These are phyloP conservation scores for Sporothrix protearum DNA, from an alignment of 2,329 filamentous ascomycete species.

Conservation along the genomic window DNA sequence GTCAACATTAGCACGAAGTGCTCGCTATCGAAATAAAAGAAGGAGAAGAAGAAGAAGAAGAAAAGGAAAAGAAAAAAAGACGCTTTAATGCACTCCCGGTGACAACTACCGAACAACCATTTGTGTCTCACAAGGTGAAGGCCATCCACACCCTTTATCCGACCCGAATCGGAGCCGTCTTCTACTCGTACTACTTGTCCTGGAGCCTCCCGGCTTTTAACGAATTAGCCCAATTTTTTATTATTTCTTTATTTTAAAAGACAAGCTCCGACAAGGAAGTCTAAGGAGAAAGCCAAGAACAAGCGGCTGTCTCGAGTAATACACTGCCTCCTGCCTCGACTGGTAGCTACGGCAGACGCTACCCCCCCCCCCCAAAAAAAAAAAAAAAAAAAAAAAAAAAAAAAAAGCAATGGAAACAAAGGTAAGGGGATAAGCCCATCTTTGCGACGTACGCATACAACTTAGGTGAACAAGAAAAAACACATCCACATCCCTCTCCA, in stretches of 20 bases:
- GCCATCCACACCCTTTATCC: not conserved
- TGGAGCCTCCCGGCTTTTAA: not conserved
- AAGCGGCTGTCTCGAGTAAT: too few species aligned
- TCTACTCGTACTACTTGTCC: not conserved
- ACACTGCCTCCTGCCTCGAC: too few species aligned
- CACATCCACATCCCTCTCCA: slow-evolving; percentile 1
- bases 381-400: too few species aligned
- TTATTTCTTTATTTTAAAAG: too few species aligned
- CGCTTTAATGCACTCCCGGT: not conserved
- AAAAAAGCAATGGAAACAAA: not conserved
- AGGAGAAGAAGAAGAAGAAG: not conserved
- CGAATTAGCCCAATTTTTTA: not conserved
- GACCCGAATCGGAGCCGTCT: not conserved
- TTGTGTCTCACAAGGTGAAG: not conserved
- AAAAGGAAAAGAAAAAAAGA: not conserved
- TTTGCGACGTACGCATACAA: not conserved
- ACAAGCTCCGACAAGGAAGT: not conserved
- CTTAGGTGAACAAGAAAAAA: not conserved
- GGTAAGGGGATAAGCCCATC: not conserved
- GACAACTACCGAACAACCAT: slow-evolving; percentile 1
- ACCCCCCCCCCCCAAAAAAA: too few species aligned
- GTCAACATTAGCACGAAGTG: too few species aligned
- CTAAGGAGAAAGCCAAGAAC: not conserved
- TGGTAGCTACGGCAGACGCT: too few species aligned
- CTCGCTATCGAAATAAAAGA: not conserved